Percentiles rank a stretch among this genome's conserved stretches.
These are phyloP conservation scores for Scenedesmus sp. DNA, from an alignment of 163 green algal species.

Conservation along the genomic window DNA sequence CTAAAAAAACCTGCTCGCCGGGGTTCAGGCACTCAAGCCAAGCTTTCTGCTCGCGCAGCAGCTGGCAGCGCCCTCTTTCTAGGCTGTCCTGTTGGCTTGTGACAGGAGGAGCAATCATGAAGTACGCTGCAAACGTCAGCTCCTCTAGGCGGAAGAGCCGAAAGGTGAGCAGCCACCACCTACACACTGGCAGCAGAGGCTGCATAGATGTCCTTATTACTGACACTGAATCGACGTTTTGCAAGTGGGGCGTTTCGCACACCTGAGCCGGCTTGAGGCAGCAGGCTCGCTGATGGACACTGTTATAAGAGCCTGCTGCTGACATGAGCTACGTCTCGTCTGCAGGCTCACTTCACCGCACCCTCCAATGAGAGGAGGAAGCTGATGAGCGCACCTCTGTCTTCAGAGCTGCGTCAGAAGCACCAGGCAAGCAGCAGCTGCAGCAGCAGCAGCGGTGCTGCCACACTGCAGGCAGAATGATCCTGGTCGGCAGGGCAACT, in stretches of 20 bases:
- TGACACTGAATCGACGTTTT: neutral
- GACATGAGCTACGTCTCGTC: neutral
- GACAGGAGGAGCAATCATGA: constrained; percentile 76
- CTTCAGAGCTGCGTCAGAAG: constrained; percentile 94
- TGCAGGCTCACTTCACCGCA: constrained; percentile 98
- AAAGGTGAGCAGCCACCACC: constrained; percentile 83
- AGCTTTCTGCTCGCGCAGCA: constrained; percentile 6
- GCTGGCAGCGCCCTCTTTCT: constrained; percentile 34
- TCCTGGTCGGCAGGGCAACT: too few relatives aligned
- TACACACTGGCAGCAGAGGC: neutral
- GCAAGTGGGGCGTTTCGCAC: neutral
- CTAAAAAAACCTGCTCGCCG: neutral
- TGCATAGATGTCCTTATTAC: neutral
- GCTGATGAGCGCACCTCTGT: constrained; percentile 97
- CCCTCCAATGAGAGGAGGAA: constrained; percentile 92
- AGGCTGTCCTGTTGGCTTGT: neutral
- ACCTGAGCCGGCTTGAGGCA: neutral
- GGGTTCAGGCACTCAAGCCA: constrained; percentile 13
- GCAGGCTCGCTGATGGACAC: neutral
- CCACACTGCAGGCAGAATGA: neutral
- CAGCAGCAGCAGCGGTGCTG: constrained; percentile 23
- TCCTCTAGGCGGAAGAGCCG: constrained; percentile 95
- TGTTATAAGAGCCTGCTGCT: neutral
- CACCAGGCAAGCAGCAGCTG: constrained; percentile 86
- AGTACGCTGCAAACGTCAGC: constrained; percentile 87